Conservation (phyloP, 169 alveolate genomes). For the Toxoplasma gondii region DNA sequence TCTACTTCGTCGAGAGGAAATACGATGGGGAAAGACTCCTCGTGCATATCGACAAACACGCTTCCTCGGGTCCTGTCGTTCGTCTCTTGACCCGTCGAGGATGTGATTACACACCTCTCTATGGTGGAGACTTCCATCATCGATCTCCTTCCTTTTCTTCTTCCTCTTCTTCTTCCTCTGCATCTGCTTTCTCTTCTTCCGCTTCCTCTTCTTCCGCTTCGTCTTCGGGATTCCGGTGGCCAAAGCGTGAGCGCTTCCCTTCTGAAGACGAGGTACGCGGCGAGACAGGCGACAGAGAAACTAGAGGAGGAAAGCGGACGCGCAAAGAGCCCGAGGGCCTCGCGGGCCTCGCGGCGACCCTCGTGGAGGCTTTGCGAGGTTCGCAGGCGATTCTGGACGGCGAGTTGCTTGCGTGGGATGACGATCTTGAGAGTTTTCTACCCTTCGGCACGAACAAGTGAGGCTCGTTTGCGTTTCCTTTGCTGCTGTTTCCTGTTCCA, state of each 20-base stretch:
- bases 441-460: constrained; percentile 46
- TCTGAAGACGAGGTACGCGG: neutral
- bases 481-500: neutral
- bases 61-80: neutral
- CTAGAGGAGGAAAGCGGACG: neutral
- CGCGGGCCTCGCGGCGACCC: neutral
- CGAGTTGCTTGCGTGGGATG: constrained; percentile 50
- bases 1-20: constrained; percentile 33
- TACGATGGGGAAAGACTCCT: constrained; percentile 53
- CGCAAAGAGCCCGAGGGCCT: neutral
- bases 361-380: neutral
- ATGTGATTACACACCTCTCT: neutral
- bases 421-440: neutral
- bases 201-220: neutral
- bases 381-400: constrained; percentile 40
- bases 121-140: neutral
- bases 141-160: neutral
- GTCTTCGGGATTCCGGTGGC: neutral
- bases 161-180: too few species aligned
- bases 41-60: neutral
- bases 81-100: constrained; percentile 37
- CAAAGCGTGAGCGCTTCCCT: neutral
- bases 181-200: too few species aligned
- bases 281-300: neutral
- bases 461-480: neutral